Evolutionary conservation across 2,329 filamentous ascomycete genomes (phyloP), one percentile per base, ranked within the genome.

Genomic region (Aureobasidium sp.): DNA sequence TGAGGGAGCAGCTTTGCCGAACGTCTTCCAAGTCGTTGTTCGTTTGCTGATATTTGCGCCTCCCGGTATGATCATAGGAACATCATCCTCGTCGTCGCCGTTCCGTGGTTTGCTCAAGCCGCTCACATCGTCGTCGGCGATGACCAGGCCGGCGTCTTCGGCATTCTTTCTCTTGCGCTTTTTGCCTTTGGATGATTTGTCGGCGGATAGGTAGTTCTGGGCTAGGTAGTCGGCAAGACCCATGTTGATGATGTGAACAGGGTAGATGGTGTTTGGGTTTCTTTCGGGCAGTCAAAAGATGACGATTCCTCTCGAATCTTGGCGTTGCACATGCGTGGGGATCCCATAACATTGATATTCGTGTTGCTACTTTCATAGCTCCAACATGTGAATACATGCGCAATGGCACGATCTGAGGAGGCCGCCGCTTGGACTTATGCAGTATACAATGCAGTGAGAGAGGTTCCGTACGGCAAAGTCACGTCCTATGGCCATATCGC

Each of bases 401-500:
- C 50, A 31, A 90, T 91, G 88, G 72, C 86, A 19, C 85, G 85
- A 64, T 85, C 86, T 48, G 88, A 91, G 67, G 89, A 92, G 74
- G 88, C 88, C 14, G 80, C 81, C 65, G 82, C 87, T 22, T 93
- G 91, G 79, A 90, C 88, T 74, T 77, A 77, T 78, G 80, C 88
- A 48, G 91, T 96, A 54, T 97, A 96, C 76, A 77, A 80, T 63
- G 91, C 92, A 15, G 84, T 97, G 3, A 90, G 93, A 73, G 85
- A 96, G 72, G 89, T 97, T 35, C 93, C 94, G 0, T 71, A 75
- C 9, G 93, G 93, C 64, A 88, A 82, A 71, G 91, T 97, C 45
- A 97, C 92, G 1, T 90, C 85, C 50, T 97, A 97, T 72, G 91
- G 89, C 2, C 88, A 91, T 72, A 91, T 92, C 65, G 89, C 88